Conservation (phyloP, 805 yeast species). For the Cyberlindnera mrakii region DNA sequence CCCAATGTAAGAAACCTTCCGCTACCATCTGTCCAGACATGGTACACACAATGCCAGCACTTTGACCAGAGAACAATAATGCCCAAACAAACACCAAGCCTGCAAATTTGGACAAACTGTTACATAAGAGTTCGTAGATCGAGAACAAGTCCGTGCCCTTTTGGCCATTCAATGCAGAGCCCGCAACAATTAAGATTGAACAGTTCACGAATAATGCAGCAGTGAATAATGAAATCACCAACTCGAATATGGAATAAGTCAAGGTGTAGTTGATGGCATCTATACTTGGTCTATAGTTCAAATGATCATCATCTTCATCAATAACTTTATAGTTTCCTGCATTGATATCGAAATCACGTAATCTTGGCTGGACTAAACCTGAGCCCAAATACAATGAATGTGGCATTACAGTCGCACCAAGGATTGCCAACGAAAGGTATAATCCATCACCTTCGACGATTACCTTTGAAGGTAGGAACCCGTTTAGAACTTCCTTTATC, state of each 20-base stretch:
- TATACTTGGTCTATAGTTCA: constrained; percentile 66
- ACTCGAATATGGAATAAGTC: constrained; percentile 76
- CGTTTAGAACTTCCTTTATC: constrained; percentile 58
- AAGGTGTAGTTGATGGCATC: constrained; percentile 79
- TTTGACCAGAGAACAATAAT: constrained; percentile 76
- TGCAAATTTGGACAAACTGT: constrained; percentile 63
- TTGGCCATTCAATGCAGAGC: constrained; percentile 67
- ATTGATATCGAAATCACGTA: constrained; percentile 69
- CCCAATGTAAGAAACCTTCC: constrained; percentile 83
- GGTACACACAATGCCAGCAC: constrained; percentile 95
- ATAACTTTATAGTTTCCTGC: constrained; percentile 49
- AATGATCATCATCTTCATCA: constrained; percentile 25
- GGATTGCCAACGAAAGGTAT: constrained; percentile 73
- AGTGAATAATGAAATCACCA: constrained; percentile 75
- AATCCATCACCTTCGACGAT: constrained; percentile 60
- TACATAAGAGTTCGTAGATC: constrained; percentile 61
- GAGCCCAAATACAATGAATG: constrained; percentile 85
- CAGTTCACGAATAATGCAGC: constrained; percentile 89
- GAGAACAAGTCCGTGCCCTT: constrained; percentile 65
- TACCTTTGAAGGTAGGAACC: constrained; percentile 52
- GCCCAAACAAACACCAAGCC: constrained; percentile 86
- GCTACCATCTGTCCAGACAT: constrained; percentile 92
- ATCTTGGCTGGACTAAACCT: constrained; percentile 81
- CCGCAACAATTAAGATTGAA: constrained; percentile 85
- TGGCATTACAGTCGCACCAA: constrained; percentile 96